These are phyloP conservation scores for Flaveria brownii DNA, from an alignment of 129 eudicot genomes.

Conservation along the genomic window DNA sequence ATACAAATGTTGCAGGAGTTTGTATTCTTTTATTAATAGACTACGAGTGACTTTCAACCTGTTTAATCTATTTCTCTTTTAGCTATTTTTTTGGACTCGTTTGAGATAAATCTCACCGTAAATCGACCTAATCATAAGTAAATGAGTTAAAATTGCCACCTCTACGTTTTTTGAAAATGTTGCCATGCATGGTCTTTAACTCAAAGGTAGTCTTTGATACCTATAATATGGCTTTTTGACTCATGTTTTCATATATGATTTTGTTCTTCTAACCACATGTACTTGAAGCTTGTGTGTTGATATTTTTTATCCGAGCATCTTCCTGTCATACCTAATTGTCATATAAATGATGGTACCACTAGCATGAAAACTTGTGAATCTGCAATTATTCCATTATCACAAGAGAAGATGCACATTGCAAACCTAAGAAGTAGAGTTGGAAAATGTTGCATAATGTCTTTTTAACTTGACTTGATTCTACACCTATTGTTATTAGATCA, in stretches of 20 bases:
- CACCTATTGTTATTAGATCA: too few species aligned
- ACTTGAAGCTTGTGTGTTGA: background rate
- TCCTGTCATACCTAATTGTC: background rate
- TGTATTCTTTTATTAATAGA: background rate
- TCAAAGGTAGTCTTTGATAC: background rate
- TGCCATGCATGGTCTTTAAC: background rate
- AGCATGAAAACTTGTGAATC: background rate
- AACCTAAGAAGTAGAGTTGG: background rate
- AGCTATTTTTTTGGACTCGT: background rate
- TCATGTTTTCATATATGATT: background rate
- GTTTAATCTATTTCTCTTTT: background rate
- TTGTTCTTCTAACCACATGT: background rate
- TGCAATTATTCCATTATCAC: background rate
- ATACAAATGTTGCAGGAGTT: background rate
- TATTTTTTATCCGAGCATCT: background rate
- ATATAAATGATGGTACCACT: background rate
- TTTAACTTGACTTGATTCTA: background rate
- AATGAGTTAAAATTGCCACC: background rate
- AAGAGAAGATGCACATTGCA: background rate
- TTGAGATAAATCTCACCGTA: background rate
- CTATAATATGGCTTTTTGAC: background rate
- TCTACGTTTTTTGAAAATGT: background rate
- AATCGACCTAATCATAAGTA: background rate
- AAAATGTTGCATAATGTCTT: background rate
- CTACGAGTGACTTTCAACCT: background rate